Percentiles rank a stretch among this genome's conserved stretches.
These are phyloP conservation scores for Ormosia emarginata DNA, from an alignment of 306 rosid species.

Conservation along the genomic window DNA sequence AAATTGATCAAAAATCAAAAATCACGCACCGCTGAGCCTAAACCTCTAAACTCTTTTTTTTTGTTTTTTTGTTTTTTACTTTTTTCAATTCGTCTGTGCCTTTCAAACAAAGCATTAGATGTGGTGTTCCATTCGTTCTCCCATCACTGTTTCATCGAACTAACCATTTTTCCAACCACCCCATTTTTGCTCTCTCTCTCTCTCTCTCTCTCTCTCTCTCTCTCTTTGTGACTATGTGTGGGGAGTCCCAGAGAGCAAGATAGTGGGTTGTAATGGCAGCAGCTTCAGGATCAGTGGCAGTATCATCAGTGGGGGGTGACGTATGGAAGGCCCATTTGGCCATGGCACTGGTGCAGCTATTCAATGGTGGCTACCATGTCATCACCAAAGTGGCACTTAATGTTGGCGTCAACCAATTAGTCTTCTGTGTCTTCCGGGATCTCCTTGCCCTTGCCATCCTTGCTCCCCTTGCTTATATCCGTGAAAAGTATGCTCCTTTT, in stretches of 20 bases:
- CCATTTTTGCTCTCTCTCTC: not conserved
- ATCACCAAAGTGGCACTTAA: slow-evolving; percentile 90
- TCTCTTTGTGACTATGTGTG: not conserved
- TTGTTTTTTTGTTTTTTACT: not conserved
- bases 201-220: not conserved
- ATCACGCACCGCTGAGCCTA: not conserved
- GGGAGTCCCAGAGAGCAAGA: not conserved
- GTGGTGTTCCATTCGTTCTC: not conserved
- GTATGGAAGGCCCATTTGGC: slow-evolving; percentile 66
- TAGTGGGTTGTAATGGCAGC: slow-evolving; percentile 29
- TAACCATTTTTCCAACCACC: not conserved
- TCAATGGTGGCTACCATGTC: slow-evolving; percentile 89
- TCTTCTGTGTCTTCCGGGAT: slow-evolving; percentile 78
- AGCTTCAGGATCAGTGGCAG: slow-evolving; percentile 27
- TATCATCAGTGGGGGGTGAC: slow-evolving; percentile 23
- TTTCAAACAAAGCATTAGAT: slow-evolving; percentile 14
- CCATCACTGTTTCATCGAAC: not conserved
- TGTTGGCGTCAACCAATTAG: slow-evolving; percentile 79
- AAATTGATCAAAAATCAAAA: not conserved
- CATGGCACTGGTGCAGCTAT: slow-evolving; percentile 71
- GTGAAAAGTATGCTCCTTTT: slow-evolving; percentile 58
- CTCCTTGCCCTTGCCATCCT: slow-evolving; percentile 69
- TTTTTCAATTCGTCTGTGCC: not conserved
- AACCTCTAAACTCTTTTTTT: not conserved
- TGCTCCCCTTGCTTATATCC: slow-evolving; percentile 67